A percentile compares a stretch with the other conserved stretches of the same genome.
Evolutionary conservation across 441 rosid genomes (phyloP).

Genomic region (Syzygium syzygioides): DNA sequence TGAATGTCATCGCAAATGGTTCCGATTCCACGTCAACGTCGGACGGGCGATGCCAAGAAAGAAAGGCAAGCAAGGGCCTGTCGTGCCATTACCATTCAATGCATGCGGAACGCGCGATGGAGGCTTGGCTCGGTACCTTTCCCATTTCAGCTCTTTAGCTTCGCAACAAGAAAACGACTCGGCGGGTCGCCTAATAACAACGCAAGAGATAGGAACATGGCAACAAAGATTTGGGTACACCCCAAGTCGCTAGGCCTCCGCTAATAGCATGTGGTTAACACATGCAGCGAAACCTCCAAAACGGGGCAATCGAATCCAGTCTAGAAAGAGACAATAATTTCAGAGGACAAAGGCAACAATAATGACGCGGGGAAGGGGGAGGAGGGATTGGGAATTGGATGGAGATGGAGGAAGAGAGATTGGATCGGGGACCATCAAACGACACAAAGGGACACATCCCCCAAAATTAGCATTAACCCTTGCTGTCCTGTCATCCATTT

Average conservation of each 20-base stretch:
- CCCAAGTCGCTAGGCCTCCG: background rate
- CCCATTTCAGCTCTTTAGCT: background rate
- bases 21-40: background rate
- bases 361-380: background rate
- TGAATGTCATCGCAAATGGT: background rate
- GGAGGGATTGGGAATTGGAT: background rate
- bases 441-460: background rate
- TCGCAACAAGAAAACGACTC: background rate
- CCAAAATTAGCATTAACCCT: background rate
- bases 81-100: background rate
- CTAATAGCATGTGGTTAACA: background rate
- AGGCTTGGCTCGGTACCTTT: background rate
- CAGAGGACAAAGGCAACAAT: background rate
- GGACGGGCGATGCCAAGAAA: accelerated
- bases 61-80: too few species aligned
- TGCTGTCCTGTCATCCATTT: background rate
- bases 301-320: background rate
- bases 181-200: background rate
- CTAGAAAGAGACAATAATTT: background rate
- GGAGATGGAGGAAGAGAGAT: background rate
- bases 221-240: background rate
- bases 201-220: background rate
- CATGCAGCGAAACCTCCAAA: background rate
- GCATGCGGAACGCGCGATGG: background rate
- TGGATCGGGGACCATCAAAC: background rate